phyloP scores from a whole-genome alignment of 2,329 filamentous ascomycete genomes.

The Emmonsia crescens region DNA sequence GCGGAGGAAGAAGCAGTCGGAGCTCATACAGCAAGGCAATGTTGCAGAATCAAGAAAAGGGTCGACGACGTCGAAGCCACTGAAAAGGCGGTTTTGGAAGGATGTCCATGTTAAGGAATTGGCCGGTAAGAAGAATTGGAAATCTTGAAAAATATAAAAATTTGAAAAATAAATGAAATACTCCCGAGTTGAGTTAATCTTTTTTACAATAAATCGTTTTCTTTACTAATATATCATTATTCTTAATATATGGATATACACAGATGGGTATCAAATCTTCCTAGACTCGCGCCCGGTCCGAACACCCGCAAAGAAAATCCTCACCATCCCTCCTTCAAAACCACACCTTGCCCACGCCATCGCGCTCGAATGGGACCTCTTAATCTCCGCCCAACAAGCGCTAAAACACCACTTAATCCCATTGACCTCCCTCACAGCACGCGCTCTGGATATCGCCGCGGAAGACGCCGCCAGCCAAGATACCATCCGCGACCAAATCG shows the following conservation, averaged over 20 bases:
- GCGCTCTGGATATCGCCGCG: slow-evolving; percentile 67
- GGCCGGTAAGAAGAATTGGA: slow-evolving; percentile 49
- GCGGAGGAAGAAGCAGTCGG: slow-evolving; percentile 41
- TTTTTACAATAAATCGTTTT: too few species aligned
- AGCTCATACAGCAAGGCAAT: slow-evolving; percentile 38
- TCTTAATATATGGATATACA: neutral
- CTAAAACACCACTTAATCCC: slow-evolving; percentile 81
- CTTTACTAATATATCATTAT: neutral
- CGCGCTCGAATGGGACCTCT: slow-evolving; percentile 84
- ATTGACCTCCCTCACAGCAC: slow-evolving; percentile 71
- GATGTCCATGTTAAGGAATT: slow-evolving; percentile 61
- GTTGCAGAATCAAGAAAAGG: slow-evolving; percentile 30
- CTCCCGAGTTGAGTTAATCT: neutral
- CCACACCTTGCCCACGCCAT: slow-evolving; percentile 73
- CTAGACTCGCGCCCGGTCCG: slow-evolving; percentile 73
- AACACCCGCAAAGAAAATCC: slow-evolving; percentile 59
- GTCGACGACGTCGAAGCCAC: slow-evolving; percentile 32
- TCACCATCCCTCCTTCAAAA: slow-evolving; percentile 65
- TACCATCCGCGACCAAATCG: slow-evolving; percentile 52
- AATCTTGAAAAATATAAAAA: too few species aligned
- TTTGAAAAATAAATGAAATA: neutral
- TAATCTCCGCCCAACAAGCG: slow-evolving; percentile 72
- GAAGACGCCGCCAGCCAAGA: slow-evolving; percentile 48
- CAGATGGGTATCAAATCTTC: slow-evolving; percentile 51
- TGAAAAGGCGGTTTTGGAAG: slow-evolving; percentile 78